A percentile compares a stretch with the other conserved stretches of the same genome.
phyloP scores from a whole-genome alignment of 768 basidiomycete genomes.

The Pulveroboletus ravenelii region DNA sequence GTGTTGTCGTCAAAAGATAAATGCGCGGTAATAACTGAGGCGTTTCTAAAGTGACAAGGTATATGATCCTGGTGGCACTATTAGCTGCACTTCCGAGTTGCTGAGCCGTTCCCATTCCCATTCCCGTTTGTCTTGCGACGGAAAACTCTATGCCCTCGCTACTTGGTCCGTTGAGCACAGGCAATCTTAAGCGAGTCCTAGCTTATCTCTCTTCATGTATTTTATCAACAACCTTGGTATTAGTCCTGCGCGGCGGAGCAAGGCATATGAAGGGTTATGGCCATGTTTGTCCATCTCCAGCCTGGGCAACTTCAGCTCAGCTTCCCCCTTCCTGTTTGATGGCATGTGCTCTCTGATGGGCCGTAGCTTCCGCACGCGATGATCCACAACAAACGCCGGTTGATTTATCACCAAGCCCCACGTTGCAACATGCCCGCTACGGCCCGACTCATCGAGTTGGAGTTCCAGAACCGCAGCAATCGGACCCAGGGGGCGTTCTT shows the following conservation, averaged over 20 bases:
- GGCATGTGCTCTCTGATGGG: background rate
- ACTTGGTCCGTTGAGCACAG: background rate
- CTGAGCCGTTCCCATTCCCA: too few relatives aligned
- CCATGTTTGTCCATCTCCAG: background rate
- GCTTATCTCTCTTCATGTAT: background rate
- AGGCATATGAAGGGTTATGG: constrained; percentile 8
- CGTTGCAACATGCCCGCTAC: constrained; percentile 38
- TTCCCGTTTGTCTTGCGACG: background rate
- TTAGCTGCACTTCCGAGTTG: too few relatives aligned
- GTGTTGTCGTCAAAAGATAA: too few relatives aligned
- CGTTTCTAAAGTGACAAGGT: too few relatives aligned
- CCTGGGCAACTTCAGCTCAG: background rate
- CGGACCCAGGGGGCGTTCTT: too few relatives aligned
- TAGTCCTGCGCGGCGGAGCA: background rate
- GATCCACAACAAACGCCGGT: constrained; percentile 41
- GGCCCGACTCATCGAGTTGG: constrained; percentile 45
- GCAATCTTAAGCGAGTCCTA: background rate
- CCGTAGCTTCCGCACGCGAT: constrained; percentile 12
- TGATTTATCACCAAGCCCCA: constrained; percentile 45
- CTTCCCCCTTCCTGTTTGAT: background rate
- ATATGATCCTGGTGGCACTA: too few relatives aligned
- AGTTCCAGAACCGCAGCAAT: constrained; percentile 32
- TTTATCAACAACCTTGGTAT: background rate
- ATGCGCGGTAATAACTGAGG: too few relatives aligned
- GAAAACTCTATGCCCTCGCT: background rate